Evolutionary conservation across 441 rosid species (phyloP).

Genomic region (Syzygium malaccense): DNA sequence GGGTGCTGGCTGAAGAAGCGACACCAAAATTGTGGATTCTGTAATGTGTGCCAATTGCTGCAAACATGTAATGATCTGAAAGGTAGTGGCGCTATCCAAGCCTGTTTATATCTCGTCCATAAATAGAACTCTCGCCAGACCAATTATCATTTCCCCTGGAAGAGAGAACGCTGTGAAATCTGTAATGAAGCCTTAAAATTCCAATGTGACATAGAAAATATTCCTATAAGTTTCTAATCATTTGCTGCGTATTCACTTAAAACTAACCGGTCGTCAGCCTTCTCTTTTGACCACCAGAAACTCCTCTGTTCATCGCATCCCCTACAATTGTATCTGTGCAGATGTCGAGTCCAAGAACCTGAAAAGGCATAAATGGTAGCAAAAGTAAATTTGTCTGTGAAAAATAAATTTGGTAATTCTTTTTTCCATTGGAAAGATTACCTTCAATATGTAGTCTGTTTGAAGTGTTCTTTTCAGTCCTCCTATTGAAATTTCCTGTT

Average conservation of each 20-base stretch:
- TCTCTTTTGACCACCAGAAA: constrained; percentile 26
- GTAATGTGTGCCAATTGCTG: background rate
- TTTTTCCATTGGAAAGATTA: background rate
- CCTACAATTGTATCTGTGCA: constrained; percentile 28
- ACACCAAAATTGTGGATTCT: background rate
- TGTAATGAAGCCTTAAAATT: background rate
- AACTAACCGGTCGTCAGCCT: constrained; percentile 22
- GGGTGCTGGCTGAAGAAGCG: background rate
- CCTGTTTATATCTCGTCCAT: background rate
- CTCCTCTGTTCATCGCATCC: constrained; percentile 23
- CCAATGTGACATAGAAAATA: background rate
- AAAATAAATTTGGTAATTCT: background rate
- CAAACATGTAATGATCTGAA: background rate
- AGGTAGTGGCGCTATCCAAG: background rate
- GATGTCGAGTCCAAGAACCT: constrained; percentile 24
- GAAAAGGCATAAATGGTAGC: background rate
- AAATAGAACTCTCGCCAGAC: background rate
- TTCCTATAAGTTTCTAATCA: background rate
- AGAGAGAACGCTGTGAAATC: background rate
- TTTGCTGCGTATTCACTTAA: background rate
- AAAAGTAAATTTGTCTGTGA: background rate
- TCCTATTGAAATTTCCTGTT: constrained; percentile 17
- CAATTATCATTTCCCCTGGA: constrained; percentile 1
- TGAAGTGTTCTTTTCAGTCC: constrained; percentile 22
- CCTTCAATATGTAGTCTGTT: constrained; percentile 28